Conservation (phyloP, 2,329 filamentous ascomycete species). For the Coleophoma crateriformis region DNA sequence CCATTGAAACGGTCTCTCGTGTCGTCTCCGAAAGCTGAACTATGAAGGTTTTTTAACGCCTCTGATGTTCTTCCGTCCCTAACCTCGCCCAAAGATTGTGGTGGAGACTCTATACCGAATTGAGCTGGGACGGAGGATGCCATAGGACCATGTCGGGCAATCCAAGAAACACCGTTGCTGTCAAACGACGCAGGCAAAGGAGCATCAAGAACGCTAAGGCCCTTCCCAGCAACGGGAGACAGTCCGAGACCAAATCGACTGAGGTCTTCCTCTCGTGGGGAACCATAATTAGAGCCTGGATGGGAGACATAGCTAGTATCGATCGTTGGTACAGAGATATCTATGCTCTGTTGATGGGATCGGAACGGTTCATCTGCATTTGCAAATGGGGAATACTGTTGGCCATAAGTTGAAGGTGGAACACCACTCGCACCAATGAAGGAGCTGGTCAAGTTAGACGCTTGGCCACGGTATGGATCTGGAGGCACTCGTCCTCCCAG, state of each 20-base stretch:
- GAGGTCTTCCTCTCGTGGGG: slow-evolving; percentile 67
- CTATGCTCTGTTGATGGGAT: slow-evolving; percentile 41
- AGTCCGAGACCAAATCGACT: slow-evolving; percentile 63
- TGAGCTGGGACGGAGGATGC: slow-evolving; percentile 89
- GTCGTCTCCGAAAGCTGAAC: slow-evolving; percentile 57
- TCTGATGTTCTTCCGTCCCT: slow-evolving; percentile 57
- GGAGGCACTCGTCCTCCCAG: slow-evolving; percentile 65
- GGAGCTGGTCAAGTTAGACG: slow-evolving; percentile 70
- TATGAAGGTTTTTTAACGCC: slow-evolving; percentile 58
- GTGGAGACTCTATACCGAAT: slow-evolving; percentile 83
- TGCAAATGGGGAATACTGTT: slow-evolving; percentile 37
- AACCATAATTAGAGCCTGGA: slow-evolving; percentile 65
- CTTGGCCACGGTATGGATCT: slow-evolving; percentile 56
- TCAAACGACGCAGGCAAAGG: slow-evolving; percentile 93
- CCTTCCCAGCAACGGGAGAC: slow-evolving; percentile 67
- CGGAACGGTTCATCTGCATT: slow-evolving; percentile 49
- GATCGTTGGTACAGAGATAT: slow-evolving; percentile 40
- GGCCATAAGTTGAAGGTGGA: slow-evolving; percentile 23
- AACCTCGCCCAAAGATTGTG: slow-evolving; percentile 62
- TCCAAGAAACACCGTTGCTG: slow-evolving; percentile 89
- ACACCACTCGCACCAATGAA: slow-evolving; percentile 57
- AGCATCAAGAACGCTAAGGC: slow-evolving; percentile 86
- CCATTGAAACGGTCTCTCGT: slow-evolving; percentile 59
- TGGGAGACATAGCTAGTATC: slow-evolving; percentile 49
- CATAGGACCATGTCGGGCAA: slow-evolving; percentile 82